Base-by-base conservation (phyloP, 2,329 filamentous ascomycete genomes). In the Mollisiaceae sp. region DNA sequence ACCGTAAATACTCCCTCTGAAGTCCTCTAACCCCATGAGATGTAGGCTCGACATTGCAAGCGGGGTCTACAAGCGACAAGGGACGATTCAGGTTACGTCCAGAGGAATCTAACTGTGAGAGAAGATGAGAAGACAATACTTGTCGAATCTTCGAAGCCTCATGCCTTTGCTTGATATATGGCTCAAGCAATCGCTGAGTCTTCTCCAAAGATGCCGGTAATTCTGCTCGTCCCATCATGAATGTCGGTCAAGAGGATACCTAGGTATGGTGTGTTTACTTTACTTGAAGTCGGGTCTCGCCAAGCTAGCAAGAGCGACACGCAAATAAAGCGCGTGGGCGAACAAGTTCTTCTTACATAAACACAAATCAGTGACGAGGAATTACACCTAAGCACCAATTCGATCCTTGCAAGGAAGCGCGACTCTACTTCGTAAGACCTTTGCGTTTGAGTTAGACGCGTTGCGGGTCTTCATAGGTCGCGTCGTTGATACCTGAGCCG, bases 131-230 rank as follows among this genome's bases (percentile, higher is more conserved):
- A 50, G 84, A 81, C 55, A 88, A 73, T 36, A 87, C 77, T 59
- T 83, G 83, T 67, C 85, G 81, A 63, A 89, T 84, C 56, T 84
- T 83, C 41, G 82, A 79, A 58, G 82, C 80, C 69, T 89, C 85
- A 64, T 88, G 85, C 32, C 86, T 82, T 35, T 84, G 81, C 60
- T 84, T 85, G 63, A 89, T 79, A 66, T 82, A 87, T 4, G 84
- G 82, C 39, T 80, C 77, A 24, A 90, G 79, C 20, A 76, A 77
- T 47, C 77, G 75, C 62, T 82, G 79, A 39, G 84, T 75, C 39
- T 76, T 76, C 57, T 78, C 72, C 15, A 81, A 64, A 14, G 74
- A 72, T 18, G 82, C 78, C 22, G 77, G 78, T 62, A 67, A 74
- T 27, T 43, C 12, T 14, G 60, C 55, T 27, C 36, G n/a, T 32